These are phyloP conservation scores for Lasiosphaeria hispida DNA, from an alignment of 495 filamentous ascomycete species.

Conservation along the genomic window DNA sequence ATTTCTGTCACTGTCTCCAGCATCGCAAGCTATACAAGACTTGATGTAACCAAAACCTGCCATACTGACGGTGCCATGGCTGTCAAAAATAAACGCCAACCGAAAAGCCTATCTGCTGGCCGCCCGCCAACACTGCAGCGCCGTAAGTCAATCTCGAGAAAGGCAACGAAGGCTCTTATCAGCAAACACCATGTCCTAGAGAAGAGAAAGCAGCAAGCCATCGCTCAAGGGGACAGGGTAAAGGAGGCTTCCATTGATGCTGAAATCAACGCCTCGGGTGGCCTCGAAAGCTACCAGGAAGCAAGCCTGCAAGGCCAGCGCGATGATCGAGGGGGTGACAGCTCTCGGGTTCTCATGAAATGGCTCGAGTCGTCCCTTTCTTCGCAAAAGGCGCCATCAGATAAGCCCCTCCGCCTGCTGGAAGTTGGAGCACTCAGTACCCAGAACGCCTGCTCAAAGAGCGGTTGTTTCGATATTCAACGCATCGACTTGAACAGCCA, in stretches of 20 bases:
- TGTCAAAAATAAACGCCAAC: constrained; percentile 31
- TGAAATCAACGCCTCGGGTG: constrained; percentile 60
- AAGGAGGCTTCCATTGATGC: constrained; percentile 55
- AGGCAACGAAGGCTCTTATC: constrained; percentile 76
- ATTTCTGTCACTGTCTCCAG: neutral
- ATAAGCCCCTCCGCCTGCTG: constrained; percentile 57
- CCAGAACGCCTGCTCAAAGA: constrained; percentile 77
- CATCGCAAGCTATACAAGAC: too few species aligned
- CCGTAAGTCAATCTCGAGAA: constrained; percentile 66
- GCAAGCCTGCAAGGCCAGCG: constrained; percentile 89
- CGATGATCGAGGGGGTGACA: constrained; percentile 82
- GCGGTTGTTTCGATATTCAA: constrained; percentile 65
- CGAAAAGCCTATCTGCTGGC: constrained; percentile 60
- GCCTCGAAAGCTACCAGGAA: constrained; percentile 78
- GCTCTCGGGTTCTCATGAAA: constrained; percentile 77
- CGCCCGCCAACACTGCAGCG: constrained; percentile 60
- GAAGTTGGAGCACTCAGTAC: constrained; percentile 89
- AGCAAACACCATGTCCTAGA: constrained; percentile 79
- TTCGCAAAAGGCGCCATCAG: constrained; percentile 25
- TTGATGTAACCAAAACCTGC: neutral
- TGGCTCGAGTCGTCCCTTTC: constrained; percentile 62
- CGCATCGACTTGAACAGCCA: constrained; percentile 92
- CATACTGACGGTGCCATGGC: constrained; percentile 17
- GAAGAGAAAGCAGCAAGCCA: constrained; percentile 70
- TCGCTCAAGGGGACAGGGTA: constrained; percentile 57